phyloP scores from a whole-genome alignment of 208 protist genomes.

The Balamuthia mandrillaris region DNA sequence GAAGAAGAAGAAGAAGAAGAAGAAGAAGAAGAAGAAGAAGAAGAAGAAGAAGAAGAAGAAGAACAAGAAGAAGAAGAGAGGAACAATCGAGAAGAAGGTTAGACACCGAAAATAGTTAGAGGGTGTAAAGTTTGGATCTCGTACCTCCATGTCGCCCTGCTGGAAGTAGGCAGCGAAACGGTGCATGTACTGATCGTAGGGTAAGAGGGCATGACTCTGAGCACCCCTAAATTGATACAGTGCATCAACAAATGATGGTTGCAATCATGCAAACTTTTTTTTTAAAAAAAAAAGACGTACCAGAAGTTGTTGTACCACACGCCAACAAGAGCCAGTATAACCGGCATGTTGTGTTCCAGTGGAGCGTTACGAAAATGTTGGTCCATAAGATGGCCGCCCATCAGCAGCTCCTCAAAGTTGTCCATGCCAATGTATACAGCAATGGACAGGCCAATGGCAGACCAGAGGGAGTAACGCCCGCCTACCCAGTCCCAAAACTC shows the following conservation, averaged over 20 bases:
- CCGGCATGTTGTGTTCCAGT: constrained; percentile 82
- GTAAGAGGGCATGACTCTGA: constrained; percentile 91
- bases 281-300: background rate
- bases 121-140: background rate
- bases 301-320: constrained; percentile 92
- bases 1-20: too few relatives aligned
- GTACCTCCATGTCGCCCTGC: constrained; percentile 83
- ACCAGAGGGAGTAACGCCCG: constrained; percentile 95
- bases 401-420: constrained; percentile 89
- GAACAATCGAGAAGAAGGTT: background rate
- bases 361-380: constrained; percentile 68
- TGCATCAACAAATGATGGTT: background rate
- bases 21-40: too few relatives aligned
- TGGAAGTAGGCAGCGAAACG: constrained; percentile 95
- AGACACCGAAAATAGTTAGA: background rate
- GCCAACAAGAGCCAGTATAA: constrained; percentile 88
- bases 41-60: background rate
- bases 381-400: constrained; percentile 77
- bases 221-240: constrained; percentile 92
- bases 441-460: constrained; percentile 91
- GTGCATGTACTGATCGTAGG: constrained; percentile 96
- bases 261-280: background rate
- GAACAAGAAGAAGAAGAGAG: constrained; percentile 11
- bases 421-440: constrained; percentile 88
- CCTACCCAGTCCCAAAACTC: constrained; percentile 97